Evolutionary conservation across 2,329 filamentous ascomycete genomes (phyloP).

Genomic region (Trichoderma hamatum): DNA sequence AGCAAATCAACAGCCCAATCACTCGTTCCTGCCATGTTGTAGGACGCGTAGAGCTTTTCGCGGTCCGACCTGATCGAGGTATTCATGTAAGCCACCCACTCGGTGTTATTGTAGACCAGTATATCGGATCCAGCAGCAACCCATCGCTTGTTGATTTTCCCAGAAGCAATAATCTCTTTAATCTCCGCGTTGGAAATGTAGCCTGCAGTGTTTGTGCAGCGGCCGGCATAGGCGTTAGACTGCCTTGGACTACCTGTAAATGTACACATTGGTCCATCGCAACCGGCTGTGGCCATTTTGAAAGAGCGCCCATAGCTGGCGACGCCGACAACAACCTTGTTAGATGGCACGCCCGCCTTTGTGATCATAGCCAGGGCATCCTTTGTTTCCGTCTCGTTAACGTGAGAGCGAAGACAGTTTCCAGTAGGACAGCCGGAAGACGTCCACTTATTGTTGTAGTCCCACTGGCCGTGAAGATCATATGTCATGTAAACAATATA

Average conservation of each 20-base stretch:
- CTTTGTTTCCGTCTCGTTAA: background rate
- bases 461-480: constrained; percentile 40
- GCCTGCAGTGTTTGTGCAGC: background rate
- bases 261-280: constrained; percentile 29
- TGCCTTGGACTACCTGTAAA: background rate
- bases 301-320: constrained; percentile 37
- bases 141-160: background rate
- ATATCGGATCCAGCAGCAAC: constrained; percentile 14
- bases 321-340: constrained; percentile 36
- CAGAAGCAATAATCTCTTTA: background rate
- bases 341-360: constrained; percentile 34
- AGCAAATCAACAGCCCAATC: constrained; percentile 26
- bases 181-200: background rate
- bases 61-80: background rate
- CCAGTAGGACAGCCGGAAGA: background rate
- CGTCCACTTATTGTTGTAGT: constrained; percentile 26
- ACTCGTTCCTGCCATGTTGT: constrained; percentile 15
- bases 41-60: background rate
- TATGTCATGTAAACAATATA: constrained; percentile 42
- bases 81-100: constrained; percentile 19
- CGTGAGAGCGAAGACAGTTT: background rate
- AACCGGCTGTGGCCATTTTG: constrained; percentile 34
- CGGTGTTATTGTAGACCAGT: background rate
- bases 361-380: constrained; percentile 34
- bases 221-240: background rate